Base-by-base conservation (phyloP, 2,329 filamentous ascomycete genomes). In the Colletotrichum sp. region DNA sequence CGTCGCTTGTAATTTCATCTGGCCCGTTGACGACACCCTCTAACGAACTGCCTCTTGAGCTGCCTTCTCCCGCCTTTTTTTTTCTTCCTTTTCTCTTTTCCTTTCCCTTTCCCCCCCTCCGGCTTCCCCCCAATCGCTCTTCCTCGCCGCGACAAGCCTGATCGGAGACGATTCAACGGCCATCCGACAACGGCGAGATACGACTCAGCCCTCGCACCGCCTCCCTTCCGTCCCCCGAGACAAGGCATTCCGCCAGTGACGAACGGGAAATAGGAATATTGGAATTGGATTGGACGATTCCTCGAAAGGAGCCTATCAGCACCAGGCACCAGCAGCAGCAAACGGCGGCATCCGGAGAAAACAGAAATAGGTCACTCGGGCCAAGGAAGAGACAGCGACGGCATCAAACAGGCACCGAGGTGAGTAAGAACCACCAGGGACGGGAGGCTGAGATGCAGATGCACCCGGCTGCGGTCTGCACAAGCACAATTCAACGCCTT, bases 161-260 rank as follows among this genome's bases (percentile, higher is more conserved):
- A 73, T 73, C 70, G 73, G 73, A 76, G 73, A 76, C 70, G 73
- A 73, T 73, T 69, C 70, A 73, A 66, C 73, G 70, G 73, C 64
- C 63, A 57, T 61, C 73, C 73, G 70, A 76, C 64, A 76, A 76
- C 73, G 73, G 73, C 73, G 70, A 73, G 64, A 76, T 73, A 76
- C 73, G 73, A 76, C 73, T 73, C 73, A 76, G 73, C 73, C 73
- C 59, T 76, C 73, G 73, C 70, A 73, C 73, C 70, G 73, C 73
- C 73, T 76, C 70, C 57, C 44, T 64, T 30, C 22, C 44, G 34
- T 64, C 52, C 36, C 49, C 70, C 70, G 55, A 63, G 57, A 70
- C 70, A 71, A 76, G 70, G 39, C 73, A 76, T 73, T 76, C 70
- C 57, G 36, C 61, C 64, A 32, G 25, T 39, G 52, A 64, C 57